Percentiles rank a stretch among this genome's conserved stretches.
These are phyloP conservation scores for Leccinum boreale DNA, from an alignment of 768 basidiomycete species.

Conservation along the genomic window DNA sequence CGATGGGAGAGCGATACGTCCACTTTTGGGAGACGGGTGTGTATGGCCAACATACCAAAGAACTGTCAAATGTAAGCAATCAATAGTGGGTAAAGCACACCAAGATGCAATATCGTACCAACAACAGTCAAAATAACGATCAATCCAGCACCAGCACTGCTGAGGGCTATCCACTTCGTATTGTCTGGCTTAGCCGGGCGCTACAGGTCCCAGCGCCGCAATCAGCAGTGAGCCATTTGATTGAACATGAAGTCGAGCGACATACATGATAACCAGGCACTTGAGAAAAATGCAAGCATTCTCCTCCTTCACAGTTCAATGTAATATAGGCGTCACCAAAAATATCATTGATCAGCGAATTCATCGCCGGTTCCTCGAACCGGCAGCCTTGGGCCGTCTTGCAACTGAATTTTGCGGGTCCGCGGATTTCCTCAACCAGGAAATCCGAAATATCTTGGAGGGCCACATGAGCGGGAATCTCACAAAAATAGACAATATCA, in stretches of 20 bases:
- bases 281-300: slow-evolving; percentile 90
- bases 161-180: slow-evolving; percentile 77
- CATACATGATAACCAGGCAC: slow-evolving; percentile 87
- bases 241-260: background rate
- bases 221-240: background rate
- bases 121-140: slow-evolving; percentile 69
- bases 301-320: slow-evolving; percentile 81
- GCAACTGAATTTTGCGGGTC: slow-evolving; percentile 87
- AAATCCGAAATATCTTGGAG: slow-evolving; percentile 84
- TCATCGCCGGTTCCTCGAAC: slow-evolving; percentile 98
- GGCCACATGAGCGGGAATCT: background rate
- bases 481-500: slow-evolving; percentile 11
- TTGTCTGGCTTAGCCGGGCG: slow-evolving; percentile 82
- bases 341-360: slow-evolving; percentile 86
- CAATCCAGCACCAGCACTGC: slow-evolving; percentile 72
- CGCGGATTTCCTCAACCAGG: slow-evolving; percentile 82
- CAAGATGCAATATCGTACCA: slow-evolving; percentile 32
- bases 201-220: slow-evolving; percentile 31
- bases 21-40: slow-evolving; percentile 42
- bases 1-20: slow-evolving; percentile 85
- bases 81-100: background rate
- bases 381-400: slow-evolving; percentile 66
- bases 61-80: slow-evolving; percentile 37
- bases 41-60: slow-evolving; percentile 92
- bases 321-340: slow-evolving; percentile 93